Base-by-base conservation (phyloP, 192 early-diverging fungal genomes). In the Phycomyces blakesleeanus region DNA sequence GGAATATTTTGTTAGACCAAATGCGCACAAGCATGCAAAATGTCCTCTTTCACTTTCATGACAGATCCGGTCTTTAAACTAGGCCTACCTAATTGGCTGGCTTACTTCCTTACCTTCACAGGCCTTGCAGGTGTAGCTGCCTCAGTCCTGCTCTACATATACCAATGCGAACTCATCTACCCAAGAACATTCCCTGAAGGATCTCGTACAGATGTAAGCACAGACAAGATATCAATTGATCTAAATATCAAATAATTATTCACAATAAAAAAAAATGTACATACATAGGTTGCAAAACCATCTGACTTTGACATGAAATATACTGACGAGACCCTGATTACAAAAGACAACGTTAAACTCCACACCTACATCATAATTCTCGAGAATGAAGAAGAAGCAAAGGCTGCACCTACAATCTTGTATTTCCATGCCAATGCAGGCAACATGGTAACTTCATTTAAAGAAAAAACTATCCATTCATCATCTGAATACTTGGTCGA, bases 371-470 rank as follows among this genome's bases (percentile, higher is more conserved):
- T 90, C 60, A 96, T 94, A 61, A 79, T 82, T 61, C 76, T 79
- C 20, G 64, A 71, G 0, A 76, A 79, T 21, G 82, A 84, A 47
- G 77, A 80, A 12, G 75, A 75, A 22, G 81, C 87, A 8, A 81
- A 70, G 29, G 61, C 51, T 1, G 76, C 84, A 16, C 83, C 90
- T 34, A 98, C 94, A 1, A 71, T 99, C 42, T 62, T 98, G 5
- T 96, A 93, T 64, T 91, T 90, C 58, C 97, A 99, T 68, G 86
- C 95, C 26, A 99, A 99, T 66, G 97, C 97, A 18, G 97, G 97
- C 27, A 99, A 99, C 72, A 94, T 98, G 87, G 85, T 85, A 64
- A 49, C 51, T 22, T 16, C 26, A 49, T 52, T 10, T 22, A 22
- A n/a, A 15, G 18, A 9, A 12, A 22, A 21, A 20, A 5, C 15